Conservation (phyloP, 1,139 yeast species). For the Citeromyces hawaiiensis region DNA sequence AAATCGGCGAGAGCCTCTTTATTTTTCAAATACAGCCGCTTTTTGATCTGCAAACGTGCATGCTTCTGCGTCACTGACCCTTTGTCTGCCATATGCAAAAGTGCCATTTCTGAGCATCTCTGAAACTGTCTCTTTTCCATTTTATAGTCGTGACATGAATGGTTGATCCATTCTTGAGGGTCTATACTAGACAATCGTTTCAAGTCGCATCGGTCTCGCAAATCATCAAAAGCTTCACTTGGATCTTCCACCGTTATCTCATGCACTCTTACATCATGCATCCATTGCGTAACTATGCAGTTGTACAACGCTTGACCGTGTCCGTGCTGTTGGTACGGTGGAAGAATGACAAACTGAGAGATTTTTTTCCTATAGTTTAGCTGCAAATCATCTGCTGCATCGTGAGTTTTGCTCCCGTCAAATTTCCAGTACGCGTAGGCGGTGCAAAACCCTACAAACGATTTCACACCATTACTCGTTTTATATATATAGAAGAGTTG, state of each 20-base stretch:
- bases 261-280: constrained; percentile 32
- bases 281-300: constrained; percentile 41
- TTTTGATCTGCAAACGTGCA: constrained; percentile 53
- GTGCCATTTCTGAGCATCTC: constrained; percentile 64
- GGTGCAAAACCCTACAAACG: constrained; percentile 68
- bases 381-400: constrained; percentile 20
- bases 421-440: constrained; percentile 79
- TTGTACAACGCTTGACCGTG: constrained; percentile 61
- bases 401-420: constrained; percentile 44
- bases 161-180: constrained; percentile 30
- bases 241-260: constrained; percentile 95
- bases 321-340: constrained; percentile 61
- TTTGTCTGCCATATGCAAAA: constrained; percentile 27
- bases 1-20: constrained; percentile 61
- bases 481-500: constrained; percentile 36
- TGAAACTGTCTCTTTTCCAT: constrained; percentile 70
- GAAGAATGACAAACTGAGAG: constrained; percentile 77
- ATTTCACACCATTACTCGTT: constrained; percentile 8
- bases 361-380: constrained; percentile 54
- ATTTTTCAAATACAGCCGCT: constrained; percentile 63
- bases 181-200: constrained; percentile 24
- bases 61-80: constrained; percentile 19
- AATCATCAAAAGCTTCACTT: constrained; percentile 80
- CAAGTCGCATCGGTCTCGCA: constrained; percentile 77
- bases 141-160: constrained; percentile 28